Evolutionary conservation across 148 eudicot genomes (phyloP).

Genomic region (Rhododendron henanense): DNA sequence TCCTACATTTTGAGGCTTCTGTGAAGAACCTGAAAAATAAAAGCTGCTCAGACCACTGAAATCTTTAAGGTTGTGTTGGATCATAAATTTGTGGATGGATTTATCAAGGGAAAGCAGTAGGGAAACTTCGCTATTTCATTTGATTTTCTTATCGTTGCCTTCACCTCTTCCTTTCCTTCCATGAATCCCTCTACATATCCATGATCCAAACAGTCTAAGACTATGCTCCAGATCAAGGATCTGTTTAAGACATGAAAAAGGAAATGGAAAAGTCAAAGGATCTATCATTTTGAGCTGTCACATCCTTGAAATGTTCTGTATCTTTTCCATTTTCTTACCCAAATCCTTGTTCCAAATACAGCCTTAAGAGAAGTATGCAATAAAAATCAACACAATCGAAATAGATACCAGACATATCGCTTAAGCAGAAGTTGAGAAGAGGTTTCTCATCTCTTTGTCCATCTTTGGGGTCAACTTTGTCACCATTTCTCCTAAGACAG

Average conservation of each 20-base stretch:
- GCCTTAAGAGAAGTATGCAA: background rate
- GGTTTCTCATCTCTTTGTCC: conserved; percentile 52
- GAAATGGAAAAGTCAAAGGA: background rate
- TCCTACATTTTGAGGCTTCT: conserved; percentile 17
- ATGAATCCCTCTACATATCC: background rate
- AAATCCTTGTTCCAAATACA: background rate
- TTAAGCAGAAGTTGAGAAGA: conserved; percentile 35
- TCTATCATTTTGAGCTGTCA: background rate
- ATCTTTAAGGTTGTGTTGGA: background rate
- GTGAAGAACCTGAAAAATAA: conserved; percentile 39
- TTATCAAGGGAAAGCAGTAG: background rate
- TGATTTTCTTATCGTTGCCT: background rate
- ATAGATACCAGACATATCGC: conserved; percentile 35
- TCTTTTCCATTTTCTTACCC: background rate
- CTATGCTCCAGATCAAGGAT: background rate
- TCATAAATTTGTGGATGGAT: background rate
- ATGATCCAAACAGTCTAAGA: background rate
- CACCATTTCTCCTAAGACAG: conserved; percentile 22
- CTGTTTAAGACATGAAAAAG: background rate
- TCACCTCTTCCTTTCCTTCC: background rate
- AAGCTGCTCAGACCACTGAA: background rate
- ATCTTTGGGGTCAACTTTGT: conserved; percentile 13
- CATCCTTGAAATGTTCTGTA: background rate
- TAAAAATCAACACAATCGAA: background rate
- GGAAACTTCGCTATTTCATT: background rate